Evolutionary conservation across 176 grass and related monocot genomes (phyloP).

Genomic region (Rhynchospora pubera): DNA sequence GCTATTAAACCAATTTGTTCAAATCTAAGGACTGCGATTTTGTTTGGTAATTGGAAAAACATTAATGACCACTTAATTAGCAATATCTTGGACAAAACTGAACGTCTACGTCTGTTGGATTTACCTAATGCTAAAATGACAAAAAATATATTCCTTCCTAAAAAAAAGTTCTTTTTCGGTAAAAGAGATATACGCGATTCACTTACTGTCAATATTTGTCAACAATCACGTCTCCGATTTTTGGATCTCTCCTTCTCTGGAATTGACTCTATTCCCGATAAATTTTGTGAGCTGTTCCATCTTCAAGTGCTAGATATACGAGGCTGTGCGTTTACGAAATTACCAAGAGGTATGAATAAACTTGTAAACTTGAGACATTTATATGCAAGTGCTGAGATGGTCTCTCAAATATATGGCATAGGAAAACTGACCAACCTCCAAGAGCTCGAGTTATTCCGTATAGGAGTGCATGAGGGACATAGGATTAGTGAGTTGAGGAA

Average conservation of each 20-base stretch:
- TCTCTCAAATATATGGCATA: slow-evolving; percentile 7
- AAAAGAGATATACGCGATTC: too few species aligned
- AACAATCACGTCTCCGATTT: slow-evolving; percentile 15
- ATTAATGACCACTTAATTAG: too few species aligned
- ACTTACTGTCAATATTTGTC: too few species aligned
- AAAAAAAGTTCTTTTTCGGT: too few species aligned
- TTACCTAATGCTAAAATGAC: too few species aligned
- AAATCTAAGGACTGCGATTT: too few species aligned
- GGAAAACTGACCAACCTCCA: slow-evolving; percentile 22
- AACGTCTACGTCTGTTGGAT: too few species aligned
- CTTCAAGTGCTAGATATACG: slow-evolving; percentile 21
- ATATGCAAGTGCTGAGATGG: background rate
- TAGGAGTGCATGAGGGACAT: background rate
- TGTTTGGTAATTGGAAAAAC: too few species aligned
- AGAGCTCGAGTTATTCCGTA: background rate
- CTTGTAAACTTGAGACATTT: slow-evolving; percentile 17
- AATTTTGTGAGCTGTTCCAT: slow-evolving; percentile 14
- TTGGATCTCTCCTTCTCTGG: slow-evolving; percentile 12
- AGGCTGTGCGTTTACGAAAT: background rate
- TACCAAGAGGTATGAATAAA: slow-evolving; percentile 8
- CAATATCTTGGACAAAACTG: too few species aligned
- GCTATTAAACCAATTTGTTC: too few species aligned
- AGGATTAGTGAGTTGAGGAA: slow-evolving; percentile 16
- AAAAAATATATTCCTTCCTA: background rate
- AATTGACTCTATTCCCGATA: slow-evolving; percentile 1